Conservation (phyloP, 192 early-diverging fungal genomes). For the Gorgonomyces haynaldii region DNA sequence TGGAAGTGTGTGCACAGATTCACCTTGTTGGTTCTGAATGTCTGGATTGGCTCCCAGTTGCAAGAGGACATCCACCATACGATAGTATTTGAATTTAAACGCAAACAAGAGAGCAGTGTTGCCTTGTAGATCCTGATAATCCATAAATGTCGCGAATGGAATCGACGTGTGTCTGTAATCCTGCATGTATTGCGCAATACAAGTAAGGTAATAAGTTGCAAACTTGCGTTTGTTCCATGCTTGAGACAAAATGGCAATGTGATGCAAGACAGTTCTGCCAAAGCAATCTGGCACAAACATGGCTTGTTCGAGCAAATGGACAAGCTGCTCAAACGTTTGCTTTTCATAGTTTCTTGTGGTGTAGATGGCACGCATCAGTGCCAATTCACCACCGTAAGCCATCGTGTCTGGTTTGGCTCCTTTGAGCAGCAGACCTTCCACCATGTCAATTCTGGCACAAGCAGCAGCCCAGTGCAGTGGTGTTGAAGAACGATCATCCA, state of each 20-base stretch:
- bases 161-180: background rate
- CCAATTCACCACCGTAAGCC: conserved; percentile 3
- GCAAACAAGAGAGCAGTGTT: conserved; percentile 19
- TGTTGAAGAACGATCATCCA: conserved; percentile 12
- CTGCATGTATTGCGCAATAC: conserved; percentile 12
- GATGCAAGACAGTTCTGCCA: conserved; percentile 11
- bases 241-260: conserved; percentile 6
- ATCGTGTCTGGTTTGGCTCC: conserved; percentile 9
- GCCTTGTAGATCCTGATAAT: conserved; percentile 7
- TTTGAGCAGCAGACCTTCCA: background rate
- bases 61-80: background rate
- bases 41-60: background rate
- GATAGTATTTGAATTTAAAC: background rate
- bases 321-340: conserved; percentile 3
- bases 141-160: conserved; percentile 5
- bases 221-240: background rate
- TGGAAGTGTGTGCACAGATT: background rate
- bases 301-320: background rate
- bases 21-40: background rate
- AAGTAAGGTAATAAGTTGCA: conserved; percentile 13
- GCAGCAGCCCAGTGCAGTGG: conserved; percentile 16
- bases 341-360: conserved; percentile 4
- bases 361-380: conserved; percentile 14
- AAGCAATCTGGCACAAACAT: conserved; percentile 3
- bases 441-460: conserved; percentile 4